phyloP scores from a whole-genome alignment of 2,329 filamentous ascomycete species.

The Pyrenochaeta sp. region DNA sequence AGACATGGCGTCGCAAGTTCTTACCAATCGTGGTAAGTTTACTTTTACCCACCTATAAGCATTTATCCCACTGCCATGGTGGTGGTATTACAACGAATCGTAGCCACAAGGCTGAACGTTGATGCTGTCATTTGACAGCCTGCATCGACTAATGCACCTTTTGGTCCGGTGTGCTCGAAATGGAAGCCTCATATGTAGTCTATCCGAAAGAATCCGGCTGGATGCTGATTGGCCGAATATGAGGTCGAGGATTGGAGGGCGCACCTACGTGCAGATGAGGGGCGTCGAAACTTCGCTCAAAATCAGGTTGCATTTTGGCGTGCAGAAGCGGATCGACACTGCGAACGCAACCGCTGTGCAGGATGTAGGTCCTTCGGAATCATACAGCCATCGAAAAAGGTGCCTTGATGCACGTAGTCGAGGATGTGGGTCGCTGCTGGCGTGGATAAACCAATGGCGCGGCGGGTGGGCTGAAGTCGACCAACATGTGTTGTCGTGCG shows the following conservation, averaged over 20 bases:
- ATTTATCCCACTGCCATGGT: not conserved
- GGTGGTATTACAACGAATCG: constrained; percentile 5
- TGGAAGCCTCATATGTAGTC: constrained; percentile 2
- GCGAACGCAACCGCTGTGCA: constrained; percentile 14
- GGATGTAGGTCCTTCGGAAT: not conserved
- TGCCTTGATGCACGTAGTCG: too few relatives aligned
- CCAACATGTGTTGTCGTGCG: not conserved
- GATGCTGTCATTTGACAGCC: constrained; percentile 11
- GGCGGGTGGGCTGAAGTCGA: not conserved
- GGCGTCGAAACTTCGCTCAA: constrained; percentile 5
- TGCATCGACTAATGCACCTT: constrained; percentile 13
- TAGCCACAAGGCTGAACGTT: constrained; percentile 19
- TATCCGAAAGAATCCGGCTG: constrained; percentile 3
- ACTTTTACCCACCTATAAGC: constrained; percentile 2
- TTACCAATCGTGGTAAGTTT: not conserved
- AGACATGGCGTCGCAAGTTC: not conserved
- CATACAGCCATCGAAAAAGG: not conserved
- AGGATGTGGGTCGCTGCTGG: not conserved
- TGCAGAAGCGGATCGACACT: constrained; percentile 17
- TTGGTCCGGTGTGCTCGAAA: constrained; percentile 24
- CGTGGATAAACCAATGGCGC: not conserved
- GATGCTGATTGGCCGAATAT: constrained; percentile 10
- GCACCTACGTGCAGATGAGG: constrained; percentile 16
- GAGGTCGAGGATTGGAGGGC: constrained; percentile 9
- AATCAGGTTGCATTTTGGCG: constrained; percentile 5